Percentiles rank a stretch among this genome's conserved stretches.
Conservation (phyloP, 768 basidiomycete genomes). For the Kwoniella sp. region DNA sequence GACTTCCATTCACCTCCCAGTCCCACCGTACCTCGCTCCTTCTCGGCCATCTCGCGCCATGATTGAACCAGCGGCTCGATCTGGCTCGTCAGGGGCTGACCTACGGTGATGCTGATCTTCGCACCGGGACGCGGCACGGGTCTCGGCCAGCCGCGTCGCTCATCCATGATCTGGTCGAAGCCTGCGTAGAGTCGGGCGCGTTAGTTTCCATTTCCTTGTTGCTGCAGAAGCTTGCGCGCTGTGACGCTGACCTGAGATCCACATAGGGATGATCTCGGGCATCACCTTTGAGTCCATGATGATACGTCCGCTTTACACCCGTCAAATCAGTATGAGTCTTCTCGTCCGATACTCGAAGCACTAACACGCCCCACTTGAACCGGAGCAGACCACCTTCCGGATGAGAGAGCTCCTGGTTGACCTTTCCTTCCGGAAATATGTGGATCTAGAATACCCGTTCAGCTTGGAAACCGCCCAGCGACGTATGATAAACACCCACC, state of each 20-base stretch:
- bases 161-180: conserved; percentile 87
- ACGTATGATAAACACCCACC: conserved; percentile 61
- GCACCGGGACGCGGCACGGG: conserved; percentile 62
- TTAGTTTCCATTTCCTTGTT: not conserved
- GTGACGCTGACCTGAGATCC: conserved; percentile 66
- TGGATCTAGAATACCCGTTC: conserved; percentile 65
- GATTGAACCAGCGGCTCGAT: conserved; percentile 43
- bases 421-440: conserved; percentile 82
- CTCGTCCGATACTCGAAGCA: conserved; percentile 39
- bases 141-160: conserved; percentile 70
- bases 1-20: conserved; percentile 17
- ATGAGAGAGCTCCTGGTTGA: conserved; percentile 60
- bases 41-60: conserved; percentile 35
- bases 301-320: conserved; percentile 64
- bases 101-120: conserved; percentile 71
- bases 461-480: not conserved
- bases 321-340: conserved; percentile 2
- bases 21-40: conserved; percentile 28
- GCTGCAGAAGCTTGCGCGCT: not conserved
- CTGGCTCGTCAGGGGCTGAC: conserved; percentile 59
- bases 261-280: conserved; percentile 85
- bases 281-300: conserved; percentile 64
- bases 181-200: conserved; percentile 51
- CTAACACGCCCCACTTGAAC: conserved; percentile 96
- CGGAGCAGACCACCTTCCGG: conserved; percentile 56